Conservation (phyloP, 768 basidiomycete genomes). For the Lentinula boryana region DNA sequence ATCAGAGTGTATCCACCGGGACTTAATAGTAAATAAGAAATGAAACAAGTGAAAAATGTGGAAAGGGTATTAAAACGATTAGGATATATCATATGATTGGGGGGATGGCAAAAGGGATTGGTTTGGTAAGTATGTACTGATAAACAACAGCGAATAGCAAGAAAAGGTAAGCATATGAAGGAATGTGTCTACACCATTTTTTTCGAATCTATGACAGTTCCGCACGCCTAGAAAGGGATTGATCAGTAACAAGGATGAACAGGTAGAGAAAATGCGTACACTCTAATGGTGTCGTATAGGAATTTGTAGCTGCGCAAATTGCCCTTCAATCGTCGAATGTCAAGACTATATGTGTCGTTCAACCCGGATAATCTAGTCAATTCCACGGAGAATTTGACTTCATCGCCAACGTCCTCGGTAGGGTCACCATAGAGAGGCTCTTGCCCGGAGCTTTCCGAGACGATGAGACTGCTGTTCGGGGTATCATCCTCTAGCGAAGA, state of each 20-base stretch:
- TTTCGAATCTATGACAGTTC: background rate
- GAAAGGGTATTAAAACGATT: background rate
- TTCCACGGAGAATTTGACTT: conserved; percentile 95
- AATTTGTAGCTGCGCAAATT: conserved; percentile 91
- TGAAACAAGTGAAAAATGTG: background rate
- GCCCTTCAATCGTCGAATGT: conserved; percentile 89
- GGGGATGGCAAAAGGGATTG: background rate
- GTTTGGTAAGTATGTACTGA: background rate
- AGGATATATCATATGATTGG: background rate
- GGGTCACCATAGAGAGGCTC: conserved; percentile 74
- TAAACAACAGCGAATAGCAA: background rate
- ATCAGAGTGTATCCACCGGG: background rate
- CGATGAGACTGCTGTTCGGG: conserved; percentile 28
- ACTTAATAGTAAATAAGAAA: background rate
- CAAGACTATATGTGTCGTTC: conserved; percentile 86
- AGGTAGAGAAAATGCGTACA: conserved; percentile 44
- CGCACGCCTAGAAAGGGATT: background rate
- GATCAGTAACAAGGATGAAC: background rate
- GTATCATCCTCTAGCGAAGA: conserved; percentile 46
- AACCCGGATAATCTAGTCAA: conserved; percentile 86
- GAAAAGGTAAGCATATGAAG: background rate
- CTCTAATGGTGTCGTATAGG: conserved; percentile 80
- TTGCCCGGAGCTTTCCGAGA: conserved; percentile 14
- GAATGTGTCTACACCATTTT: background rate
- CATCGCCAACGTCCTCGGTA: conserved; percentile 84